phyloP scores from a whole-genome alignment of 495 filamentous ascomycete species.

The Elasticomyces elasticus region DNA sequence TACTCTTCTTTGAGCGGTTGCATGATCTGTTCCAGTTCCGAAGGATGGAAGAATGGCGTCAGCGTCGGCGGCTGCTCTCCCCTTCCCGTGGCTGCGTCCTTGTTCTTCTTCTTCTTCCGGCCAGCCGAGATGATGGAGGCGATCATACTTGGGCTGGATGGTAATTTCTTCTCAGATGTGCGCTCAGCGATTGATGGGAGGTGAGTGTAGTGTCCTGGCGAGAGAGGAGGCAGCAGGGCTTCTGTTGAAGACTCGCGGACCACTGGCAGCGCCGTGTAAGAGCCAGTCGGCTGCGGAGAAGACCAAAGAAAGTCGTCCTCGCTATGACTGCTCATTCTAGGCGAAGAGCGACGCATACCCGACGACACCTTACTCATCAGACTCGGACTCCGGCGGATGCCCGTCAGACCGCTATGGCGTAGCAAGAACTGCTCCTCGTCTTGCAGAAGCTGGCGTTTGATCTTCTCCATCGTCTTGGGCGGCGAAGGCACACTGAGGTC shows the following conservation, averaged over 20 bases:
- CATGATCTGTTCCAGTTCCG: constrained; percentile 20
- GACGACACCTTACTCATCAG: not conserved
- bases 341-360: not conserved
- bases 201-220: no score
- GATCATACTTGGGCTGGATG: not conserved
- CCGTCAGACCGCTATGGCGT: not conserved
- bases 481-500: constrained; percentile 14
- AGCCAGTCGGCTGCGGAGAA: not conserved
- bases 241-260: constrained; percentile 11
- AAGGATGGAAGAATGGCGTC: constrained; percentile 20
- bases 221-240: not conserved
- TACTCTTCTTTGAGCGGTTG: constrained; percentile 12
- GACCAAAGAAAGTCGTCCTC: not conserved
- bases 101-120: not conserved
- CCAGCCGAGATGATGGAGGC: not conserved
- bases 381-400: not conserved
- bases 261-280: not conserved
- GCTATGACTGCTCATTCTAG: not conserved
- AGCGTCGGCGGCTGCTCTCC: not conserved
- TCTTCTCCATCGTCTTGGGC: constrained; percentile 11
- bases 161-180: no score
- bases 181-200: no score
- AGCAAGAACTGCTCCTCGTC: not conserved
- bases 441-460: constrained; percentile 1
- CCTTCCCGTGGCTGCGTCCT: not conserved